Evolutionary conservation across 2,329 filamentous ascomycete genomes (phyloP).

Genomic region (Fusarium chlamydosporum): DNA sequence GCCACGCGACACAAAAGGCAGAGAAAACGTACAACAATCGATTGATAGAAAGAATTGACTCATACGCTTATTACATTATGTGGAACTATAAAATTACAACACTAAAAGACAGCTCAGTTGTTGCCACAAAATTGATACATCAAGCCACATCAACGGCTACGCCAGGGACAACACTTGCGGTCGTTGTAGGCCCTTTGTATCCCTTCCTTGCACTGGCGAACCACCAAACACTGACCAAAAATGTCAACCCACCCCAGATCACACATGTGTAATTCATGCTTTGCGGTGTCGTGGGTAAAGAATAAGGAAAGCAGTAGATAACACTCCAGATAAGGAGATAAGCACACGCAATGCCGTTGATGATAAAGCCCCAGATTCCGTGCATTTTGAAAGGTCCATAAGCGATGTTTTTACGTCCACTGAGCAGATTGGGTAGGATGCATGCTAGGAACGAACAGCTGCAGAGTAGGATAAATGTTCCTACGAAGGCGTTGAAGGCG

Average conservation of each 20-base stretch:
- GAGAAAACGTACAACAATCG: background rate
- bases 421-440: slow-evolving; percentile 70
- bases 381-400: slow-evolving; percentile 73
- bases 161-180: slow-evolving; percentile 42
- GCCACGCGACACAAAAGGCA: background rate
- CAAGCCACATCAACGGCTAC: slow-evolving; percentile 40
- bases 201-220: slow-evolving; percentile 51
- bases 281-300: slow-evolving; percentile 59
- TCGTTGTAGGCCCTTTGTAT: slow-evolving; percentile 46
- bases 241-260: slow-evolving; percentile 60
- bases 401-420: slow-evolving; percentile 53
- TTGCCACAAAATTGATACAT: slow-evolving; percentile 13
- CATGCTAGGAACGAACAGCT: slow-evolving; percentile 69
- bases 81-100: background rate
- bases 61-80: background rate
- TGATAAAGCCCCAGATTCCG: slow-evolving; percentile 60
- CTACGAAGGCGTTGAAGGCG: slow-evolving; percentile 77
- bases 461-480: slow-evolving; percentile 59
- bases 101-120: background rate
- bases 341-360: slow-evolving; percentile 66
- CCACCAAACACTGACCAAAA: slow-evolving; percentile 61
- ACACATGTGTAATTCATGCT: slow-evolving; percentile 68
- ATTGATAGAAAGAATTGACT: background rate
- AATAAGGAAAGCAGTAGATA: slow-evolving; percentile 73
- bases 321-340: slow-evolving; percentile 74